Evolutionary conservation across 768 basidiomycete species (phyloP), one percentile per base, ranked within the genome.

Genomic region (Collybia mongolica): DNA sequence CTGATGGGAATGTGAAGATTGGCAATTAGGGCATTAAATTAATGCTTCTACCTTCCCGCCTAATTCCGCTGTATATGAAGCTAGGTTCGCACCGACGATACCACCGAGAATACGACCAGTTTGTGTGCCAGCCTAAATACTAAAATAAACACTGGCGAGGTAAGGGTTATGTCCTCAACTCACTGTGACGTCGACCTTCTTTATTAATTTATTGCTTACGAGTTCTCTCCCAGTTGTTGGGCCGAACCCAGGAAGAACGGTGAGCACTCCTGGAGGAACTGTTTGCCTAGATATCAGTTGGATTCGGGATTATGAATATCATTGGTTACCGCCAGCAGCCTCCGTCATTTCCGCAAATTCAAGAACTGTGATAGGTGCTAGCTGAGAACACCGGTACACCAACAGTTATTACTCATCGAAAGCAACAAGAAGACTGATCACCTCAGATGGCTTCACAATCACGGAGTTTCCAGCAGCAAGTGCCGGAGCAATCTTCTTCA

Each of bases 401-500:
- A 41, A 39, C 40, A 29, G 24, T 22, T 48, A 41, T n/a, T n/a
- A 18, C 6, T 12, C 12, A 29, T 18, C 23, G 14, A 18, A 2
- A 6, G 20, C 28, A 22, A 24, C 5, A 12, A 50, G 8, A 39
- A 40, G 44, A 6, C 18, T 23, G 54, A 63, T 45, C 44, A 83
- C 85, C 72, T 92, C 88, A 39, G 89, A 90, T 1, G 90, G 88
- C 58, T 92, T 93, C 17, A 92, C 83, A 44, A 93, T 76, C 41
- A 93, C 84, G 46, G 84, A 84, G 59, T 92, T 93, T 4, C 90
- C 91, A 6, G 90, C 88, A 39, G 91, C 91, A 22, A 93, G 71
- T 1, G 89, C 90, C 5, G 89, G 89, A 0, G 86, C 88, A 48
- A 93, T 86, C 68, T 94, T 94, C 74, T 94, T 94, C 46, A 93